Conservation (phyloP, 352 stramenopile species). For the Pythium myriotylum region DNA sequence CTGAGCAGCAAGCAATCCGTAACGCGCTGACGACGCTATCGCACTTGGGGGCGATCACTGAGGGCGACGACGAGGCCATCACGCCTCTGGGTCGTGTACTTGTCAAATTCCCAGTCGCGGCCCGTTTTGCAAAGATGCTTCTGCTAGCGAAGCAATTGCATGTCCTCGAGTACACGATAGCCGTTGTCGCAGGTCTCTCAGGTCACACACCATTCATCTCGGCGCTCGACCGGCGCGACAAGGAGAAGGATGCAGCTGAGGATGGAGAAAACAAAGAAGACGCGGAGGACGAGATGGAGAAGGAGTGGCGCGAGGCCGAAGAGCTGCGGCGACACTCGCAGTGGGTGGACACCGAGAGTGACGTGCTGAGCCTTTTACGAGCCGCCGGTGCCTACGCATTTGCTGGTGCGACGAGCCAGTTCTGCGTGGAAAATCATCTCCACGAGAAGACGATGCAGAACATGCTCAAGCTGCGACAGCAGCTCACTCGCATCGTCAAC, state of each 20-base stretch:
- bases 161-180: constrained; percentile 81
- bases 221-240: constrained; percentile 56
- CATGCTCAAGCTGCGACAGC: constrained; percentile 84
- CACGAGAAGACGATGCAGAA: constrained; percentile 90
- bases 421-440: constrained; percentile 77
- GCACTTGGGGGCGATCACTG: constrained; percentile 70
- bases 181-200: constrained; percentile 75
- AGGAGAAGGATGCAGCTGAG: constrained; percentile 36
- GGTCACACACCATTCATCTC: constrained; percentile 79
- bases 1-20: constrained; percentile 86
- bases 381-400: constrained; percentile 81
- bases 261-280: constrained; percentile 28
- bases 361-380: constrained; percentile 77
- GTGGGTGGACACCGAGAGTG: constrained; percentile 82
- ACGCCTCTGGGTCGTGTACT: constrained; percentile 80
- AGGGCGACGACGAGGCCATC: constrained; percentile 66
- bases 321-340: constrained; percentile 70
- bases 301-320: constrained; percentile 74
- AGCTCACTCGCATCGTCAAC: constrained; percentile 86
- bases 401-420: constrained; percentile 56
- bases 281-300: constrained; percentile 65
- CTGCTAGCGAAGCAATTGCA: constrained; percentile 72
- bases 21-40: constrained; percentile 86
- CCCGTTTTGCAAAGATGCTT: constrained; percentile 91
- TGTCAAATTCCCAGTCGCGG: constrained; percentile 85